Evolutionary conservation across 31 red algal genomes (phyloP).

Genomic region (Endocladia muricata): DNA sequence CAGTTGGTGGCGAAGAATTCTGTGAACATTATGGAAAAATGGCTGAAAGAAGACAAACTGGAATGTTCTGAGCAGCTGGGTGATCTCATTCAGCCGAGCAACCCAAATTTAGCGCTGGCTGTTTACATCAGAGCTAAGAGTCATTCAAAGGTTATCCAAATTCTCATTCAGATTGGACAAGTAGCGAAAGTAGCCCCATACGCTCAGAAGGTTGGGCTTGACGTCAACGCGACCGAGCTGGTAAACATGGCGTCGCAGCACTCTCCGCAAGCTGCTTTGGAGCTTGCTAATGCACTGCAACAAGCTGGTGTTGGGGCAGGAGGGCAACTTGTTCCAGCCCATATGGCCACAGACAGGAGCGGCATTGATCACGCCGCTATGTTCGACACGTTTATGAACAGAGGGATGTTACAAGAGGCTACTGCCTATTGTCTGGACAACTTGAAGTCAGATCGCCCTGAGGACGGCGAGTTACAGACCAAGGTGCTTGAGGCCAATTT

Average conservation of each 20-base stretch:
- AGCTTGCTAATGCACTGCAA: conserved; percentile 87
- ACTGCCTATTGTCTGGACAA: conserved; percentile 93
- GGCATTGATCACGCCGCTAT: conserved; percentile 82
- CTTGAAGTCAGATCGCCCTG: conserved; percentile 79
- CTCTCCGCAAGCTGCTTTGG: conserved; percentile 87
- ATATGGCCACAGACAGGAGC: conserved; percentile 69
- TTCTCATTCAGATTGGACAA: conserved; percentile 85
- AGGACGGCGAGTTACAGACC: conserved; percentile 94
- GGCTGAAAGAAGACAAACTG: conserved; percentile 96
- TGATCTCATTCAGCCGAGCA: conserved; percentile 81
- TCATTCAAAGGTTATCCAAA: conserved; percentile 93
- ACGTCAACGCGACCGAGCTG: conserved; percentile 79
- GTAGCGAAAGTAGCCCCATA: conserved; percentile 83
- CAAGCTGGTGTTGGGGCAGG: conserved; percentile 60
- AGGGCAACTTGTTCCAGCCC: conserved; percentile 71
- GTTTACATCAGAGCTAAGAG: conserved; percentile 93
- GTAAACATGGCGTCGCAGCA: conserved; percentile 77
- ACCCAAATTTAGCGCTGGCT: conserved; percentile 84
- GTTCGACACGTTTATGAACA: conserved; percentile 96
- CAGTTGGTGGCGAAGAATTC: conserved; percentile 78
- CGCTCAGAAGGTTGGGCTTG: conserved; percentile 82
- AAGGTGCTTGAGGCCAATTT: conserved; percentile 95
- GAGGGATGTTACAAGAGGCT: conserved; percentile 89
- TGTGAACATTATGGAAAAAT: conserved; percentile 90
- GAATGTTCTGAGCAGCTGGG: conserved; percentile 95